Conservation (phyloP, 371 early-diverging fungal genomes). For the Quaeritorhiza haematococci region DNA sequence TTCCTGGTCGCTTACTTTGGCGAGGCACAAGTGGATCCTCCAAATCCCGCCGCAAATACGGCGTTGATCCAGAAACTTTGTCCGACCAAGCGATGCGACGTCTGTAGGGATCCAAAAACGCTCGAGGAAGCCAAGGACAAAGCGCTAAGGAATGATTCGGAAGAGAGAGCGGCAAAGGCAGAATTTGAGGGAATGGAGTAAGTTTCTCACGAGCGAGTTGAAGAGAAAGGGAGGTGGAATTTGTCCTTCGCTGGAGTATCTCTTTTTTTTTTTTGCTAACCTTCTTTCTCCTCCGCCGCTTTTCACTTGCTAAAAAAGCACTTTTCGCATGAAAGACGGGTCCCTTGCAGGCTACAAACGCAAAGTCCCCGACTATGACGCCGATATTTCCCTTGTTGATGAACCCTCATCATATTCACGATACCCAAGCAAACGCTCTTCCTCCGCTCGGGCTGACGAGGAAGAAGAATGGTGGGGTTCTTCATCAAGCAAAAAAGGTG, state of each 20-base stretch:
- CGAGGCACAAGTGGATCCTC: conserved; percentile 7
- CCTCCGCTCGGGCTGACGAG: too few relatives aligned
- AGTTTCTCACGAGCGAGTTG: background rate
- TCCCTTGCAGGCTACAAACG: background rate
- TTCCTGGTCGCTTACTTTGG: conserved; percentile 36
- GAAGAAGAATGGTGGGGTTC: too few relatives aligned
- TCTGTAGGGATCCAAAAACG: conserved; percentile 32
- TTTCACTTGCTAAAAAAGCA: background rate
- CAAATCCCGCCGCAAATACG: too few relatives aligned
- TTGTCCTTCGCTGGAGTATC: background rate
- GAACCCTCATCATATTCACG: too few relatives aligned
- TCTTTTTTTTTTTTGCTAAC: background rate
- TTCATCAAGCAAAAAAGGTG: too few relatives aligned
- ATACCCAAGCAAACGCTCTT: too few relatives aligned
- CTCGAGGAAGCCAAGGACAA: conserved; percentile 7
- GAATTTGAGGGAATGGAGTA: conserved; percentile 14
- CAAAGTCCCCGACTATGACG: background rate
- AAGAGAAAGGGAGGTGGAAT: background rate
- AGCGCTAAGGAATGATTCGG: background rate
- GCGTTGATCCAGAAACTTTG: conserved; percentile 23
- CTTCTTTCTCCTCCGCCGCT: background rate
- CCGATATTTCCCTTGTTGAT: too few relatives aligned
- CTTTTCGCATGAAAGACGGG: background rate
- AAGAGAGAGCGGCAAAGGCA: background rate
- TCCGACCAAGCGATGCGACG: conserved; percentile 29